Conservation (phyloP, 139 green algal genomes). For the Chlorella sp. region DNA sequence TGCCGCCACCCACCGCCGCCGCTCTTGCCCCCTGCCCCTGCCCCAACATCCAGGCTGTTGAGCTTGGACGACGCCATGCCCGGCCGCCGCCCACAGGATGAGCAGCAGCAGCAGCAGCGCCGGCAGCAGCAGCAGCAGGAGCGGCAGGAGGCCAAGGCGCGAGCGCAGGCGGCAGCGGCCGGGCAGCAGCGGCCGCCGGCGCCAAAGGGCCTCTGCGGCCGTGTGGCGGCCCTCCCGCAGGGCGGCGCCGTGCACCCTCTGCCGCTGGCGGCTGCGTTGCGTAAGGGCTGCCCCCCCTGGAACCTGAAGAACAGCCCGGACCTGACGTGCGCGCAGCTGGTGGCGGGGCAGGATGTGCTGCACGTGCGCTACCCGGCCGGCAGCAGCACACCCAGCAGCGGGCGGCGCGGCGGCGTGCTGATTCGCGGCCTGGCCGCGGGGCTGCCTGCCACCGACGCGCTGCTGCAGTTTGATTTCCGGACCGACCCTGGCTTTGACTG, state of each 20-base stretch:
- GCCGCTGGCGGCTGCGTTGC: constrained; percentile 1
- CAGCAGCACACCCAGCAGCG: constrained; percentile 19
- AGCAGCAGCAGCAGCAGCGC: neutral
- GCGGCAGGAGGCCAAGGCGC: neutral
- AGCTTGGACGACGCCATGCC: no score
- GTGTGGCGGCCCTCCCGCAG: neutral
- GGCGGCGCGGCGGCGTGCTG: neutral
- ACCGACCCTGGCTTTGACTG: neutral
- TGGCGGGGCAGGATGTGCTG: neutral
- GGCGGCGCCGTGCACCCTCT: neutral
- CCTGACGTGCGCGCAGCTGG: neutral
- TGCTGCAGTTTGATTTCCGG: constrained; percentile 24
- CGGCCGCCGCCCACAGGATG: no score
- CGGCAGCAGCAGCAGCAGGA: constrained; percentile 17
- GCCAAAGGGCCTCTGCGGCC: constrained; percentile 16
- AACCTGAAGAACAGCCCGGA: neutral
- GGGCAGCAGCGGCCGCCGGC: neutral
- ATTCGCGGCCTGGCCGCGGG: neutral
- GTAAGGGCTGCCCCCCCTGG: neutral
- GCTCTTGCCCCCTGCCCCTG: no score
- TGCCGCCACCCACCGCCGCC: no score
- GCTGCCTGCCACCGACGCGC: constrained; percentile 7
- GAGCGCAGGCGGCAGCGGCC: neutral
- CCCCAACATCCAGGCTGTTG: no score
- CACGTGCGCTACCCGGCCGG: constrained; percentile 13